Base-by-base conservation (phyloP, 257 asterid species). In the Asclepias syriaca region DNA sequence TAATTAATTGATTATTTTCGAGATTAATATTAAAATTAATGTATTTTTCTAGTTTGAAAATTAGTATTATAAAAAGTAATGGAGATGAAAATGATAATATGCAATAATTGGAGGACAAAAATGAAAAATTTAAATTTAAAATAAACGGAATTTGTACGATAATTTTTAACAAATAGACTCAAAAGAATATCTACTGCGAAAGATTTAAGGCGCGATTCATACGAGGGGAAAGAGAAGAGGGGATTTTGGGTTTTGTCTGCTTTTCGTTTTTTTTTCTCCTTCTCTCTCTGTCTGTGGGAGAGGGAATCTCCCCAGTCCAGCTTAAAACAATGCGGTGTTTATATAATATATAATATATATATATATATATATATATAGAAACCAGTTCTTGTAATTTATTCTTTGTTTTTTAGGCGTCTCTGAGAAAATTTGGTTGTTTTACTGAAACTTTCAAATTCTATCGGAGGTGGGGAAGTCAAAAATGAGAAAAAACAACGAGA, bases 151-250 rank as follows among this genome's bases (percentile, higher is more conserved):
- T 60, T 29, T 60, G 46, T 2, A 0, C 2, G n/a, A 12, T 14
- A 18, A 2, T 0, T 2, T 2, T 12, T 6, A 10, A 48, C 15
- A 15, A n/a, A 60, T 24, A 34, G 48, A 16, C 10, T 21, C 21
- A 37, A 14, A 59, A 8, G 40, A 37, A 61, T 32, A 63, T 34
- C 68, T 37, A 6, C 14, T 18, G 27, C 0, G 19, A 18, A 63
- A 37, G 49, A 63, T 63, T 63, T 37, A 34, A 63, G 45, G 27
- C n/a, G 68, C 68, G 49, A 63, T 63, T 63, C 49, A 7, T 18
- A 63, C 49, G 68, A 63, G 68, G 68, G 39, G 49, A 37, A 32
- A 27, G 22, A 16, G 27, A 19, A 39, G 15, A 13, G 34, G 15
- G 51, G 13, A 14, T 51, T 59, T 59, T 18, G 24, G 19, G 49